Evolutionary conservation across 805 yeast genomes (phyloP), one percentile per base, ranked within the genome.

Genomic region (Jamesozyma hellenica): DNA sequence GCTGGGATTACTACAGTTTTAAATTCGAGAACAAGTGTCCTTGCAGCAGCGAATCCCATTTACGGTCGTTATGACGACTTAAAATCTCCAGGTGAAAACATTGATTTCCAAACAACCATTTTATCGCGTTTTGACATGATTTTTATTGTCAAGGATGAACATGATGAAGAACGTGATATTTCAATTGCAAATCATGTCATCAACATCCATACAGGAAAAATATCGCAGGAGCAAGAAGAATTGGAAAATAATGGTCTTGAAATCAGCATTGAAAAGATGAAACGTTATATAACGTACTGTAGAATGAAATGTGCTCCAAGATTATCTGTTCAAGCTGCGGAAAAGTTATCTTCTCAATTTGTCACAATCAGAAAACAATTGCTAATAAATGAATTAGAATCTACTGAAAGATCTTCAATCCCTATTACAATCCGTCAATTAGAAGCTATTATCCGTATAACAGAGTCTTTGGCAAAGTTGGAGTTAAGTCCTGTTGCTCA

Each of bases 121-220:
- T 70, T 92, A 61, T 92, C 98, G 11, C 82, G 99, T 67, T 92
- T 92, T 60, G 99, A 92, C 65, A 92, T 92, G 97, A 92, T 92
- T 54, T 92, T 86, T 64, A 85, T 92, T 52, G 95, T 92, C 39
- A 90, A 87, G 56, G 99, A 92, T 65, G 95, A 83, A 40, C 97
- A 92, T 61, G 80, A 87, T 56, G 84, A 80, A 48, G 72, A 68
- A 31, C 72, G 94, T 54, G 99, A 92, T 67, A 73, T 79, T 34
- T 75, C 86, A 1, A 87, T 92, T 52, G 99, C 99, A 3, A 77
- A 77, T 47, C 98, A 92, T 63, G 98, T 92, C 41, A 79, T 92
- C 81, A 81, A 84, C 52, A 82, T 94, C 34, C 99, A 92, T 63
- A 84, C 94, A 36, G 94, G 92, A 37, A 80, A 79, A 43, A 49